Percentiles rank a stretch among this genome's conserved stretches.
These are phyloP conservation scores for Pseudohyphozyma bogoriensis DNA, from an alignment of 768 basidiomycete species.

Conservation along the genomic window DNA sequence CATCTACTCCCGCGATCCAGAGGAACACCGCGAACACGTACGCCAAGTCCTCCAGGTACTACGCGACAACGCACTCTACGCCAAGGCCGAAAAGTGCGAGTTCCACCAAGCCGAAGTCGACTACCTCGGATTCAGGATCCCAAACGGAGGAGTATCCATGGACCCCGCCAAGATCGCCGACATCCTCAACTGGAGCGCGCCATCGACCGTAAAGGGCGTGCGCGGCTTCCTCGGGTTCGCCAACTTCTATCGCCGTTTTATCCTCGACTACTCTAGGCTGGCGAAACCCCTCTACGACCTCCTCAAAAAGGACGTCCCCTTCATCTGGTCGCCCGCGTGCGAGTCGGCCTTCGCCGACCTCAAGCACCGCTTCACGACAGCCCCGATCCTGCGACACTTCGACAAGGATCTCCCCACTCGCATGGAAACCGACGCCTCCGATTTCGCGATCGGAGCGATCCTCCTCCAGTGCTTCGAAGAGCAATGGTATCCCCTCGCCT, in stretches of 20 bases:
- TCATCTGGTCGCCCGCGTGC: background rate
- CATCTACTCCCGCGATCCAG: constrained; percentile 40
- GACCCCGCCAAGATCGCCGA: constrained; percentile 42
- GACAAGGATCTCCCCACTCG: background rate
- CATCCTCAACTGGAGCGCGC: constrained; percentile 41
- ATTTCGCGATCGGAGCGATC: background rate
- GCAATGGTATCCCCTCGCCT: constrained; percentile 38
- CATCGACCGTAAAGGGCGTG: constrained; percentile 37
- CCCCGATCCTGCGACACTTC: constrained; percentile 9
- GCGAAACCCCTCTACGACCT: constrained; percentile 29
- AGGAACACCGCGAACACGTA: constrained; percentile 25
- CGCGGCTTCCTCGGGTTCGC: constrained; percentile 44
- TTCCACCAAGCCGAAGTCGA: constrained; percentile 26
- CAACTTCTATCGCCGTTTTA: constrained; percentile 45
- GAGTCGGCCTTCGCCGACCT: background rate
- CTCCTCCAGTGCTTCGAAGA: constrained; percentile 4
- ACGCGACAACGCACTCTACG: constrained; percentile 36
- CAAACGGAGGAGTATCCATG: constrained; percentile 39
- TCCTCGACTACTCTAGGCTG: constrained; percentile 39
- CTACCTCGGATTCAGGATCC: constrained; percentile 41
- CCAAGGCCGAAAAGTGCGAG: constrained; percentile 35
- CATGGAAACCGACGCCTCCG: constrained; percentile 2
- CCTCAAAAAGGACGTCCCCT: constrained; percentile 25
- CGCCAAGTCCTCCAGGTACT: constrained; percentile 38
- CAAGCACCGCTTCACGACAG: background rate